A percentile compares a stretch with the other conserved stretches of the same genome.
Evolutionary conservation across 139 green algal genomes (phyloP).

Genomic region (Chlorella sp.): DNA sequence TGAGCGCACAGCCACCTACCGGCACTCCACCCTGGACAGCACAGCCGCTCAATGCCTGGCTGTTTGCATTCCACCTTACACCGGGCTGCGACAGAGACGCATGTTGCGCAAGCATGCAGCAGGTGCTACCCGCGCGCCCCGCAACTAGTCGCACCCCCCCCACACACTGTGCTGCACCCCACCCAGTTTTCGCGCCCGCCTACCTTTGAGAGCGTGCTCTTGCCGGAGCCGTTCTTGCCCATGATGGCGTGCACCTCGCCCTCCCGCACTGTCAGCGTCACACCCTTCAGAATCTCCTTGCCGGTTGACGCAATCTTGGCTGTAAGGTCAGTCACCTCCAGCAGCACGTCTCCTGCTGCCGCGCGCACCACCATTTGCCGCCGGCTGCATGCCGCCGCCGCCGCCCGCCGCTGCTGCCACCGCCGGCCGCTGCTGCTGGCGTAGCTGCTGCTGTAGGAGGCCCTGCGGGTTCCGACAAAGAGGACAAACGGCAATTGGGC

Average conservation of each 20-base stretch:
- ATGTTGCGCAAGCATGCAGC: neutral
- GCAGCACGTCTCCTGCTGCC: constrained; percentile 47
- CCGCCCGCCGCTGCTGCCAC: neutral
- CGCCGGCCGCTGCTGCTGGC: neutral
- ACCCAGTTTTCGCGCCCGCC: neutral
- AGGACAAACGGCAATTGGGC: neutral
- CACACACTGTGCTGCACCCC: no score
- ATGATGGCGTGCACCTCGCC: constrained; percentile 98
- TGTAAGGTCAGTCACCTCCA: constrained; percentile 84
- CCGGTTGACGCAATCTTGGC: constrained; percentile 81
- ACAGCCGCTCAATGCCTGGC: no score
- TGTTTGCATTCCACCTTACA: no score
- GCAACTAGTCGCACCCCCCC: no score
- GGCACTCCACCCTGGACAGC: no score
- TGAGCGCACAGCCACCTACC: no score
- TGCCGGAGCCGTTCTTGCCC: constrained; percentile 98
- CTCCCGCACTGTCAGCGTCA: constrained; percentile 89
- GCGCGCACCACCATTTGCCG: neutral
- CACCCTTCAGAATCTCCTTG: constrained; percentile 92
- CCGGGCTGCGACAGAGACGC: neutral
- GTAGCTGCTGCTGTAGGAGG: neutral
- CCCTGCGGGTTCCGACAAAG: no score
- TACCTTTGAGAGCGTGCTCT: constrained; percentile 94
- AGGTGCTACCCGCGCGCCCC: no score
- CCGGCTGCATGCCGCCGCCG: neutral